A percentile compares a stretch with the other conserved stretches of the same genome.
Conservation (phyloP, 805 yeast species). For the Lipomyces mesembrius region DNA sequence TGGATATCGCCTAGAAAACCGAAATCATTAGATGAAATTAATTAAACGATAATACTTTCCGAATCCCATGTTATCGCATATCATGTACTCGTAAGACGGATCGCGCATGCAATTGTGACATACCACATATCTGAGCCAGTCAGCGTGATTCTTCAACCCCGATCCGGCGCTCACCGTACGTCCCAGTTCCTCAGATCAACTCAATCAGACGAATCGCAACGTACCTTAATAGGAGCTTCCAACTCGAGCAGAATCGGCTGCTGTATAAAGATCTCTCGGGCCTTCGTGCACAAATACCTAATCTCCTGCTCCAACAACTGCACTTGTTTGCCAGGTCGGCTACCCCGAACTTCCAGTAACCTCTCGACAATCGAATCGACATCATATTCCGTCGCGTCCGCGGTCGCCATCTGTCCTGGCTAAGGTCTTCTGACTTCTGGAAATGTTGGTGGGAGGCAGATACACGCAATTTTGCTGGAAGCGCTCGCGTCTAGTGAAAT, state of each 20-base stretch:
- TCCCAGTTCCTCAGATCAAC: background rate
- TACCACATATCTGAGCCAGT: slow-evolving; percentile 30
- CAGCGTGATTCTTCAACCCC: background rate
- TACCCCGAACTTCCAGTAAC: slow-evolving; percentile 94
- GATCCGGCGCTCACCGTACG: background rate
- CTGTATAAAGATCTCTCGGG: slow-evolving; percentile 95
- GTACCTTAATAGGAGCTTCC: slow-evolving; percentile 93
- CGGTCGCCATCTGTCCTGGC: slow-evolving; percentile 7
- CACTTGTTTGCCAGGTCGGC: slow-evolving; percentile 97
- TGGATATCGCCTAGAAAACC: slow-evolving; percentile 86
- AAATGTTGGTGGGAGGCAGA: background rate
- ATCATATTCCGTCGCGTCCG: slow-evolving; percentile 70
- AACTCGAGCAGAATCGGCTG: slow-evolving; percentile 94
- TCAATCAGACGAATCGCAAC: slow-evolving; percentile 41
- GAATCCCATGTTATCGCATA: too few relatives aligned
- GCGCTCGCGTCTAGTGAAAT: background rate
- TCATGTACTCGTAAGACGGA: background rate
- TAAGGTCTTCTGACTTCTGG: background rate
- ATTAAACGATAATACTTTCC: background rate
- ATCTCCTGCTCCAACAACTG: slow-evolving; percentile 92
- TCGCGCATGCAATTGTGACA: background rate
- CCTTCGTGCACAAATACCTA: slow-evolving; percentile 93
- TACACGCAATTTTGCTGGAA: background rate
- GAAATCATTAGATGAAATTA: background rate
- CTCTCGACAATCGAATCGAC: slow-evolving; percentile 96